A percentile compares a stretch with the other conserved stretches of the same genome.
phyloP scores from a whole-genome alignment of 164 flowering plant species.

The Chimonanthus salicifolius region DNA sequence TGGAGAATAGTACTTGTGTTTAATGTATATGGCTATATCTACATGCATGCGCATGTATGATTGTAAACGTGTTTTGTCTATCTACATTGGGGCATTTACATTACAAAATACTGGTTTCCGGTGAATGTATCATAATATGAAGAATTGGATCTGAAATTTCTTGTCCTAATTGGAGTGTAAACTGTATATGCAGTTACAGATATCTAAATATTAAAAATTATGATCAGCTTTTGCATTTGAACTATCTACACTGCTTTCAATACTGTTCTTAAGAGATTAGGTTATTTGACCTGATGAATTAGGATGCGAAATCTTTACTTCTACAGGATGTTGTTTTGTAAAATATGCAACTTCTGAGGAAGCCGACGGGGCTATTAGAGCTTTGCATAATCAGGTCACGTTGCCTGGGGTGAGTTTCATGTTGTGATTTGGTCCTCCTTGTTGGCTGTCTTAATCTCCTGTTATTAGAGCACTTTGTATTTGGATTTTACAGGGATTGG shows the following conservation, averaged over 20 bases:
- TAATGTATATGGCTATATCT: no score
- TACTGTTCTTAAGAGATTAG: constrained; percentile 7
- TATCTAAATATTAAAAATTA: background rate
- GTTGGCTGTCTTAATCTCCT: background rate
- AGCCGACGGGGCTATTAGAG: constrained; percentile 92
- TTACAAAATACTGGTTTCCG: no score
- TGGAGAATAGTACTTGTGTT: no score
- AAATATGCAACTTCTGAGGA: constrained; percentile 88
- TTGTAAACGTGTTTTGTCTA: no score
- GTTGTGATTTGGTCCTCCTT: constrained; percentile 4
- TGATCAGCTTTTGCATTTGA: background rate
- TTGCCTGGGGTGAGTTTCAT: constrained; percentile 79
- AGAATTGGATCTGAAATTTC: background rate
- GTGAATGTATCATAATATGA: no score
- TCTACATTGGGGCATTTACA: no score
- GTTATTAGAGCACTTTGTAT: constrained; percentile 6
- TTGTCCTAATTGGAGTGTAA: background rate
- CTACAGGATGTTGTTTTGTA: constrained; percentile 97
- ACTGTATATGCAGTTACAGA: background rate
- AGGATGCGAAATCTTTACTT: constrained; percentile 23
- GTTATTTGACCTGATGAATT: constrained; percentile 14
- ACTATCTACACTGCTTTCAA: background rate
- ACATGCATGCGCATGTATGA: no score
- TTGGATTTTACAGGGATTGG: constrained; percentile 52
- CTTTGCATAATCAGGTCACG: constrained; percentile 80